phyloP scores from a whole-genome alignment of 2,329 filamentous ascomycete genomes.

The Ascomycota sp. region DNA sequence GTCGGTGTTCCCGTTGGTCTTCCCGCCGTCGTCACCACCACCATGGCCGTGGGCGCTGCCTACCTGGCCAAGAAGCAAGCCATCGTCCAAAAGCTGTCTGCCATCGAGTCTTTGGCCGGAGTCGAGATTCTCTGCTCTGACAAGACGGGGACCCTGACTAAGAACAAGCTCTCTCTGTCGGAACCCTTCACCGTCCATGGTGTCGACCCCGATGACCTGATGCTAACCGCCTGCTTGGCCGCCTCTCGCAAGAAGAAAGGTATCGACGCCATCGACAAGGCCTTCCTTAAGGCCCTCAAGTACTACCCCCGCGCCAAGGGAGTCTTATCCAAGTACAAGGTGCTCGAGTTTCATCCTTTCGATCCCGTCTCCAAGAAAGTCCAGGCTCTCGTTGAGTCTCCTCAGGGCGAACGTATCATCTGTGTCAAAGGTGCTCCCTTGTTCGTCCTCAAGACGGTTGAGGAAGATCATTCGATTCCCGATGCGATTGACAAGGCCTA shows the following conservation, averaged over 20 bases:
- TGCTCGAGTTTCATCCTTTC: conserved; percentile 71
- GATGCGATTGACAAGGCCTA: conserved; percentile 63
- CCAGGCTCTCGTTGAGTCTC: conserved; percentile 62
- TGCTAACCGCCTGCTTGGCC: conserved; percentile 79
- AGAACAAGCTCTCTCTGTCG: conserved; percentile 78
- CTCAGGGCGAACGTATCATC: conserved; percentile 63
- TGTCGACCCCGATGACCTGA: conserved; percentile 70
- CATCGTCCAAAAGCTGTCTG: conserved; percentile 80
- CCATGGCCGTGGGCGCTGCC: conserved; percentile 82
- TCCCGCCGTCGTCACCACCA: conserved; percentile 80
- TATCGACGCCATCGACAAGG: conserved; percentile 88
- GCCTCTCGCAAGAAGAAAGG: conserved; percentile 90
- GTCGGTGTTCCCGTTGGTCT: conserved; percentile 87
- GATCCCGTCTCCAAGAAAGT: conserved; percentile 92
- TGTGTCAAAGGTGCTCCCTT: conserved; percentile 86
- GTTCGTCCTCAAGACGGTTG: conserved; percentile 70
- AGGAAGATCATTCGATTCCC: conserved; percentile 64
- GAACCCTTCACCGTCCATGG: conserved; percentile 71
- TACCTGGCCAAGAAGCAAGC: conserved; percentile 86
- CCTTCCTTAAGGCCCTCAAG: conserved; percentile 70
- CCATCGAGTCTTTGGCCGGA: conserved; percentile 80
- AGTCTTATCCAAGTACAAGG: conserved; percentile 65
- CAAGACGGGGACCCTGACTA: conserved; percentile 84
- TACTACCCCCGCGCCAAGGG: conserved; percentile 68
- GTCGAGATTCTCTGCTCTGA: conserved; percentile 89